These are phyloP conservation scores for Tympanopsis confertula DNA, from an alignment of 2,329 filamentous ascomycete species.

Conservation along the genomic window DNA sequence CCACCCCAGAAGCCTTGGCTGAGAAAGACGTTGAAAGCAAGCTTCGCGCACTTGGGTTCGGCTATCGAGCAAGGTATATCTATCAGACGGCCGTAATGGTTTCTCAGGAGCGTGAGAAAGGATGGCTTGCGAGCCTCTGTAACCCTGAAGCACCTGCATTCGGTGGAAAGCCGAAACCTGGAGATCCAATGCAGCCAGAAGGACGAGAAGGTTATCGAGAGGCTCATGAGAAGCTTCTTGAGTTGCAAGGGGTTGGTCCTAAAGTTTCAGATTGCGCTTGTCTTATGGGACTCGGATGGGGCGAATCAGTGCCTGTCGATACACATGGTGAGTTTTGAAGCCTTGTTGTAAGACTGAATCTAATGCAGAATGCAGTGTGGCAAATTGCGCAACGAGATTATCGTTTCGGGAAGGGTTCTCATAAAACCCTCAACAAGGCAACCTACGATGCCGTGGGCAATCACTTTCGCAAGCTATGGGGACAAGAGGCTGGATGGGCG, in stretches of 20 bases:
- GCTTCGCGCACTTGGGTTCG: conserved; percentile 76
- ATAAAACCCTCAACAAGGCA: conserved; percentile 72
- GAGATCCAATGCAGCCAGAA: conserved; percentile 12
- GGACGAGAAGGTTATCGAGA: conserved; percentile 54
- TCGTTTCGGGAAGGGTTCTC: conserved; percentile 67
- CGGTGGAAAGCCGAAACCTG: conserved; percentile 28
- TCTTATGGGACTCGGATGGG: conserved; percentile 92
- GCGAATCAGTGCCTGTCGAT: conserved; percentile 87
- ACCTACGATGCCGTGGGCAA: conserved; percentile 86
- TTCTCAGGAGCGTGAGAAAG: conserved; percentile 48
- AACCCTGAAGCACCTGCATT: conserved; percentile 64
- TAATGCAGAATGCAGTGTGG: too few relatives aligned
- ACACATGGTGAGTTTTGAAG: too few relatives aligned
- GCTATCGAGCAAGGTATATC: conserved; percentile 89
- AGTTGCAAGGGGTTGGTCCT: conserved; percentile 78
- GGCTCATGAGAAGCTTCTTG: conserved; percentile 70
- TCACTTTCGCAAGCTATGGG: conserved; percentile 83
- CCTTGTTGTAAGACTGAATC: too few relatives aligned
- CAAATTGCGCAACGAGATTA: conserved; percentile 96
- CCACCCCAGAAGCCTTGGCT: conserved; percentile 61
- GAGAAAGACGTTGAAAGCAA: conserved; percentile 66
- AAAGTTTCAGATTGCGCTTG: conserved; percentile 97
- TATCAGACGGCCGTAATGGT: conserved; percentile 73
- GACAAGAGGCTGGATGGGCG: conserved; percentile 89
- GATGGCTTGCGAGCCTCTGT: conserved; percentile 67